phyloP scores from a whole-genome alignment of 176 grass and related monocot genomes.

The Zoysia japonica region DNA sequence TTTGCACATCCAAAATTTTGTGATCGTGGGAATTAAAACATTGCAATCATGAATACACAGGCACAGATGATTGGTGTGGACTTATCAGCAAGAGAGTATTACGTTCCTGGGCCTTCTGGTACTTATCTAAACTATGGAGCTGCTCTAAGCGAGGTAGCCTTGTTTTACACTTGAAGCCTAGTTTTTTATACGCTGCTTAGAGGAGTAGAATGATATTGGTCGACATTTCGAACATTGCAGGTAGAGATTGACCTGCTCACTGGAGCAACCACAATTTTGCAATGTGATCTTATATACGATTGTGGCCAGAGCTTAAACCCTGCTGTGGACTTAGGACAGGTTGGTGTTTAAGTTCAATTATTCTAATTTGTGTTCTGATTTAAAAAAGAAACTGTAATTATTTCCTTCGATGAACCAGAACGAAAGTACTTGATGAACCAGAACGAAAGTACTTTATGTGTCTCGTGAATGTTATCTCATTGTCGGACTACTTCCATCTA shows the following conservation, averaged over 20 bases:
- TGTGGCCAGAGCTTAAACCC: slow-evolving; percentile 96
- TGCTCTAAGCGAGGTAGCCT: slow-evolving; percentile 83
- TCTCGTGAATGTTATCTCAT: background rate
- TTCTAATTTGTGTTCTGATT: background rate
- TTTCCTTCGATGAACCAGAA: background rate
- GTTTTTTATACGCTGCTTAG: slow-evolving; percentile 2
- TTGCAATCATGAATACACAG: slow-evolving; percentile 39
- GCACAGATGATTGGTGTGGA: slow-evolving; percentile 60
- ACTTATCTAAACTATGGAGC: slow-evolving; percentile 89
- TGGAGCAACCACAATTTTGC: slow-evolving; percentile 72
- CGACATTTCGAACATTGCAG: slow-evolving; percentile 40
- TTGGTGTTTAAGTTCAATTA: slow-evolving; percentile 8
- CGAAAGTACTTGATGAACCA: background rate
- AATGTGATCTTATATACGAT: slow-evolving; percentile 86
- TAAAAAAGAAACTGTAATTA: background rate
- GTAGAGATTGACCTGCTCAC: slow-evolving; percentile 97
- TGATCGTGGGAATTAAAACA: slow-evolving; percentile 18
- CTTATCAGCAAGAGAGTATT: slow-evolving; percentile 79
- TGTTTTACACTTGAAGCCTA: slow-evolving; percentile 30
- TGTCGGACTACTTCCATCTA: background rate
- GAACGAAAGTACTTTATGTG: background rate
- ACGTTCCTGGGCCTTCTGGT: slow-evolving; percentile 56
- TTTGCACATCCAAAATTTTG: slow-evolving; percentile 1
- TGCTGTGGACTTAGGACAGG: slow-evolving; percentile 94
- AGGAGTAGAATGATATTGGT: slow-evolving; percentile 23